Conservation (phyloP, 1,284 basidiomycete species). For the Paramarasmius palmivorus region DNA sequence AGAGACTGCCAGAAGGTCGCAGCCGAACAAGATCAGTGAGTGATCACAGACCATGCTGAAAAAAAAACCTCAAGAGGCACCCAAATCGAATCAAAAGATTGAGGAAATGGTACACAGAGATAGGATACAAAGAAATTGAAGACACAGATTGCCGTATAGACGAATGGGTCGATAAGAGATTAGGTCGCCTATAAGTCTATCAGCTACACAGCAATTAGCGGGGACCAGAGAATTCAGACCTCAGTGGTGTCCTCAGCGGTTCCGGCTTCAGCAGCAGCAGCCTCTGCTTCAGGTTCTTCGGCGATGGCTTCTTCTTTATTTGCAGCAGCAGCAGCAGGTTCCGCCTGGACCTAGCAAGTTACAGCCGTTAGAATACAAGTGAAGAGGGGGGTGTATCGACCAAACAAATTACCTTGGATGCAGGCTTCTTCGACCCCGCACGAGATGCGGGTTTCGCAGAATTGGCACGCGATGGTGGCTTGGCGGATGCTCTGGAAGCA, state of each 20-base stretch:
- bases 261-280: constrained; percentile 12
- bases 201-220: no score
- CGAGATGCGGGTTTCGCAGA: constrained; percentile 44
- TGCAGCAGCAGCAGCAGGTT: constrained; percentile 8
- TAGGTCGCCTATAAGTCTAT: no score
- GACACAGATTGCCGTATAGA: no score
- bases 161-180: no score
- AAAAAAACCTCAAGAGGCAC: no score
- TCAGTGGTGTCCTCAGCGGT: neutral
- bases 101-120: constrained; percentile 1
- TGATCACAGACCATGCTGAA: no score
- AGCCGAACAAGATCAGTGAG: no score
- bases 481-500: constrained; percentile 30
- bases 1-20: no score
- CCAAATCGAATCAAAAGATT: constrained; percentile 4
- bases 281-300: constrained; percentile 16
- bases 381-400: neutral
- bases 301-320: constrained; percentile 14
- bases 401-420: constrained; percentile 28
- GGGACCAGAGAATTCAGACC: no score
- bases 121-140: no score
- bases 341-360: constrained; percentile 9
- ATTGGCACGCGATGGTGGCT: constrained; percentile 33
- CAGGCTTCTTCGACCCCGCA: constrained; percentile 39
- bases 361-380: neutral